Evolutionary conservation across 179 eudicot species (phyloP), one percentile per base, ranked within the genome.

Genomic region (Corrigiola litoralis): DNA sequence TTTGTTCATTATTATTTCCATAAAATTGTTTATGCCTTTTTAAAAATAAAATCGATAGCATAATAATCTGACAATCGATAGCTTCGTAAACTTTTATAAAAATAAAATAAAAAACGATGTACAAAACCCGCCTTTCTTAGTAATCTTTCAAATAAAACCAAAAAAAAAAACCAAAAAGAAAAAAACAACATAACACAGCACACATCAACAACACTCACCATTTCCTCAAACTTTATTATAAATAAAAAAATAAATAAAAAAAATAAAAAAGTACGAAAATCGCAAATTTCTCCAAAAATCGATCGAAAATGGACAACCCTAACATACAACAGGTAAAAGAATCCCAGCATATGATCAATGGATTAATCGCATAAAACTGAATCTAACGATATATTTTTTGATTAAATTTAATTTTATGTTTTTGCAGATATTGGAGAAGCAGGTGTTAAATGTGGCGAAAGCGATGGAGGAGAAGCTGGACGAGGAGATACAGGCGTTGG

Each of bases 391-490:
- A 6, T 1, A 42, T 11, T 28, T 17, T 5, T 12, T 37, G 36
- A 40, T 14, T 20, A 40, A 37, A 46, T 48, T 42, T 33, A 20
- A 17, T 5, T 62, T 58, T 1, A 31, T 5, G 1, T 36, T 23
- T 47, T 3, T 66, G 73, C 76, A 92, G 96, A 79, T 92, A 55
- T 3, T 92, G 60, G 98, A 85, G 84, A 68, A 89, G 77, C 95
- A 87, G 74, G 81, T 92, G 17, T 53, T 92, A 44, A 75, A 90
- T 46, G 96, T 87, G 12, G 96, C 81, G 47, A 87, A 90, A 73
- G 96, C 98, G 0, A 83, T 89, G 67, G 98, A 92, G 75, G 96
- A 89, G 32, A 82, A 92, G 74, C 52, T 92, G 18, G 98, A 92
- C 40, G 96, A 92, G 1, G 90, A 92, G 82, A 92, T 92, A 44